Percentiles rank a stretch among this genome's conserved stretches.
Evolutionary conservation across 208 protist species (phyloP).

Genomic region (Blastocrithidia nonstop): DNA sequence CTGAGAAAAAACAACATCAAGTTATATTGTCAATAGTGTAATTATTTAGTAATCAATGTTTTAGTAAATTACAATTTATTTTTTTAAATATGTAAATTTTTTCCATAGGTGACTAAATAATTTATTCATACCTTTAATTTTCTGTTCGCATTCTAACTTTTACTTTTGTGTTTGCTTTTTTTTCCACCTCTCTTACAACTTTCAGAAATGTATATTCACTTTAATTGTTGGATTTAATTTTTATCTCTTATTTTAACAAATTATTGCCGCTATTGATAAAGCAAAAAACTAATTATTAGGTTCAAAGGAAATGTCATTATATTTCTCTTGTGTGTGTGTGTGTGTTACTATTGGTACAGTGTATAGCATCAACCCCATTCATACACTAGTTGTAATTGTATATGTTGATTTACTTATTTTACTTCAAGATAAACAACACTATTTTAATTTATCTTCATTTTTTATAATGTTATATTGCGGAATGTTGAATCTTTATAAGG

Average conservation of each 20-base stretch:
- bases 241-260: constrained; percentile 1
- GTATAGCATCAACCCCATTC: too few species aligned
- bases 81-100: too few species aligned
- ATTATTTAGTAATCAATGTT: too few species aligned
- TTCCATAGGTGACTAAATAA: too few species aligned
- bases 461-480: not conserved
- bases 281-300: constrained; percentile 3
- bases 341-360: not conserved
- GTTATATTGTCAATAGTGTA: too few species aligned
- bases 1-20: constrained; percentile 1
- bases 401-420: constrained; percentile 4
- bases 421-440: not conserved
- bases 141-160: too few species aligned
- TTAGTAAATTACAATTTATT: too few species aligned
- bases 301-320: not conserved
- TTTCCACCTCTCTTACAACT: too few species aligned
- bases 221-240: not conserved
- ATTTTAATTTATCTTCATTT: constrained; percentile 2
- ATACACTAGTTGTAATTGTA: too few species aligned
- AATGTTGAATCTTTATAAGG: too few species aligned
- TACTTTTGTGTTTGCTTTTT: too few species aligned
- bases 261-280: constrained; percentile 4
- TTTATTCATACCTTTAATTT: too few species aligned
- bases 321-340: constrained; percentile 5
- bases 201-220: constrained; percentile 1